These are phyloP conservation scores for Poronia punctata DNA, from an alignment of 495 filamentous ascomycete species.

Conservation along the genomic window DNA sequence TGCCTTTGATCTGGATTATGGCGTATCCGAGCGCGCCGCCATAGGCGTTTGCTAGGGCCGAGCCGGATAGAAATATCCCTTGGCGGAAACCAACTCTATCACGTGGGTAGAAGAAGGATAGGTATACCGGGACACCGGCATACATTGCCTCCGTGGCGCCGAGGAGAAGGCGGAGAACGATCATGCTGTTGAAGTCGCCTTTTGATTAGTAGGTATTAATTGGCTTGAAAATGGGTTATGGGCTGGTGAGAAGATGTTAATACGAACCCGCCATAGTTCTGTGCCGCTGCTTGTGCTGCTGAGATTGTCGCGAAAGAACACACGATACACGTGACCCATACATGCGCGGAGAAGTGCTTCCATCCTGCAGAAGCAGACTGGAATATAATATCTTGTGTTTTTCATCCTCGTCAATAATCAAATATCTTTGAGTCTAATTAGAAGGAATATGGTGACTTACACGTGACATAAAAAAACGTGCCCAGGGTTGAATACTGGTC, in stretches of 20 bases:
- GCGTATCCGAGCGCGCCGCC: slow-evolving; percentile 64
- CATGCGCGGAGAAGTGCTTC: slow-evolving; percentile 62
- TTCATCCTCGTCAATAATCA: neutral
- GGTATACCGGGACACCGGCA: slow-evolving; percentile 30
- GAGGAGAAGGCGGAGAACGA: slow-evolving; percentile 18
- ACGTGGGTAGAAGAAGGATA: slow-evolving; percentile 70
- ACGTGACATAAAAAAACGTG: slow-evolving; percentile 31
- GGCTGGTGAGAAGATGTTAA: too few species aligned
- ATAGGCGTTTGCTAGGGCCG: slow-evolving; percentile 66
- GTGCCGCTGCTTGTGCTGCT: slow-evolving; percentile 62
- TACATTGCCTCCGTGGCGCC: slow-evolving; percentile 16
- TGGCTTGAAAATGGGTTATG: slow-evolving; percentile 66
- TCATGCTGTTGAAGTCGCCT: neutral
- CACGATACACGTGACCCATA: slow-evolving; percentile 67
- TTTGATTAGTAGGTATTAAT: slow-evolving; percentile 51
- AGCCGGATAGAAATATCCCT: slow-evolving; percentile 71
- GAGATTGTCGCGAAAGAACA: slow-evolving; percentile 63
- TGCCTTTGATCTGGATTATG: slow-evolving; percentile 60
- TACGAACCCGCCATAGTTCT: slow-evolving; percentile 62
- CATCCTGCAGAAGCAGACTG: slow-evolving; percentile 73
- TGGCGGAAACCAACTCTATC: slow-evolving; percentile 71
- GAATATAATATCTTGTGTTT: slow-evolving; percentile 61
- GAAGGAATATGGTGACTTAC: slow-evolving; percentile 5
- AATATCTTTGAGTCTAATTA: neutral
- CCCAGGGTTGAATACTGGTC: slow-evolving; percentile 27